Base-by-base conservation (phyloP, 352 stramenopile genomes). In the Phytophthora rubi region DNA sequence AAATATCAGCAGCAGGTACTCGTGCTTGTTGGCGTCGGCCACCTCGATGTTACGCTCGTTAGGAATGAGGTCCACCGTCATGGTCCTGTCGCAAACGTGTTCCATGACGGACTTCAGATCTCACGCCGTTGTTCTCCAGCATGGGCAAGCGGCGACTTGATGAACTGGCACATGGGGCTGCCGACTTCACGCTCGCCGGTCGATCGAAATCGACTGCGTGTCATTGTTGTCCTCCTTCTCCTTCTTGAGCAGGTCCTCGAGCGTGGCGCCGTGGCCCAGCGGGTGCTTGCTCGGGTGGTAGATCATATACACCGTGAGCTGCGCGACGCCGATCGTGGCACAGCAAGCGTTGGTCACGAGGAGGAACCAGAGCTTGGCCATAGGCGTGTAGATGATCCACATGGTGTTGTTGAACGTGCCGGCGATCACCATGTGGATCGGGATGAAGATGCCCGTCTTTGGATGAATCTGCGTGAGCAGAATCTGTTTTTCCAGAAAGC, bases 11-110 rank as follows among this genome's bases (percentile, higher is more conserved):
- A 26, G 69, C 15, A 99, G 66, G 65, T 96, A 99, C 73, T 98
- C 84, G 6, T 85, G 82, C 68, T 98, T 95, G 83, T 99, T 99
- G 37, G 93, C 86, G 57, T 98, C 96, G 0, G 90, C 98, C 5
- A 99, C 95, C n/a, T 88, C 69, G 12, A 99, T 74, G 23, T 80
- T 52, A 8, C 63, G 69, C 2, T 85, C 87, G 18, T 82, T 78
- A 0, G 80, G 76, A 16, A 93, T 71, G 18, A 95, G 67, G 37
- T 95, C 87, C 6, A 92, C 69, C 9, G 79, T 68, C 23, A 67
- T 81, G 16, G 62, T 66, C 33, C 45, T 26, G 32, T 71, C 73
- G 1, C 68, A 61, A 10, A 73, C 66, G 42, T 70, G 71, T 51
- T 84, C 67, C n/a, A 68, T 74, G 6, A 86, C 79, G 59, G 93